Conservation (phyloP, 345 rosid species). For the Ceriops zippeliana region DNA sequence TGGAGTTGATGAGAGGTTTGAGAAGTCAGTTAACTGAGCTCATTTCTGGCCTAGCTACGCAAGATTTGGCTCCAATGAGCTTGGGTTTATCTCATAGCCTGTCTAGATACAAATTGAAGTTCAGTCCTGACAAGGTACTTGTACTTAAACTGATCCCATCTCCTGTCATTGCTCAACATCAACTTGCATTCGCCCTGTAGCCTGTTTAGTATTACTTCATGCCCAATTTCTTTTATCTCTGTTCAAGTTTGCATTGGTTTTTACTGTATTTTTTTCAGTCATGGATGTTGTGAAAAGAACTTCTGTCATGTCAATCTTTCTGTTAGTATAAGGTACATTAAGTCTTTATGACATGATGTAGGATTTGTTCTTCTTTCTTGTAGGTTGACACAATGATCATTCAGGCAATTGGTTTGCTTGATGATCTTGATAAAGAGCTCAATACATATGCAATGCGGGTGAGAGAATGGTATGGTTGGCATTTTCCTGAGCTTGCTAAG, state of each 20-base stretch:
- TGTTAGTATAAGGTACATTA: too few relatives aligned
- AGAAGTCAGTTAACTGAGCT: slow-evolving; percentile 87
- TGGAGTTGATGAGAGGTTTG: slow-evolving; percentile 88
- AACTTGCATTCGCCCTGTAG: too few relatives aligned
- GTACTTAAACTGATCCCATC: not conserved
- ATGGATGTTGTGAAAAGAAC: too few relatives aligned
- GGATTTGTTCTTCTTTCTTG: too few relatives aligned
- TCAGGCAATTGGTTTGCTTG: slow-evolving; percentile 93
- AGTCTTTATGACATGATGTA: too few relatives aligned
- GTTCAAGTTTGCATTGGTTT: not conserved
- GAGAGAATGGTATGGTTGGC: slow-evolving; percentile 96
- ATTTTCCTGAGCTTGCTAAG: slow-evolving; percentile 95
- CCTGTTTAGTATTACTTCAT: too few relatives aligned
- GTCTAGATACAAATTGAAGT: slow-evolving; percentile 85
- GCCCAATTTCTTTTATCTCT: too few relatives aligned
- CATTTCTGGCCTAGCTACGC: slow-evolving; percentile 66
- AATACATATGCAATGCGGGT: slow-evolving; percentile 93
- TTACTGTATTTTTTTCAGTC: not conserved
- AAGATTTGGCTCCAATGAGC: slow-evolving; percentile 94
- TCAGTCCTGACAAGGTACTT: slow-evolving; percentile 87
- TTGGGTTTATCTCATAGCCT: slow-evolving; percentile 91
- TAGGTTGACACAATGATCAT: slow-evolving; percentile 94
- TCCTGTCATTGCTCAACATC: too few relatives aligned
- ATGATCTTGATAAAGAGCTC: slow-evolving; percentile 95
- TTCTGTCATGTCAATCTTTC: too few relatives aligned